phyloP scores from a whole-genome alignment of 2,329 filamentous ascomycete genomes.

The Fusarium sp. region DNA sequence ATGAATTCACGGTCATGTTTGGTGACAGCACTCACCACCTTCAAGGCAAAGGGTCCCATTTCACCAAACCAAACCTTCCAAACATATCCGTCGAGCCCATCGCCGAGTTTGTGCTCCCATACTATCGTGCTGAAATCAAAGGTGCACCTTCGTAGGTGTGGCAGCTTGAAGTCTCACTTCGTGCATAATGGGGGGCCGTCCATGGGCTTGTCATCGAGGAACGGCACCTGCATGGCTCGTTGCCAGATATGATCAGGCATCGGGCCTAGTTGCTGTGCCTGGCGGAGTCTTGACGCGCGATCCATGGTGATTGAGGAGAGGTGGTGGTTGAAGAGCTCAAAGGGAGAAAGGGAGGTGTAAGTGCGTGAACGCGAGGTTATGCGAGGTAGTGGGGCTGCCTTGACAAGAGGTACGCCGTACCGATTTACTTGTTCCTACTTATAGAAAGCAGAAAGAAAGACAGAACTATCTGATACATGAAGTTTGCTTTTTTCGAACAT shows the following conservation, averaged over 20 bases:
- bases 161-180: neutral
- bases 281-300: neutral
- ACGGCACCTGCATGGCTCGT: neutral
- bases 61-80: conserved; percentile 8
- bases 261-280: neutral
- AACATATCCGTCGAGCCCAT: neutral
- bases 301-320: neutral
- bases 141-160: neutral
- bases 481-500: no score
- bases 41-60: neutral
- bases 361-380: neutral
- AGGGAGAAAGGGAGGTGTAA: neutral
- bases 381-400: no score
- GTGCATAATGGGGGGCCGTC: neutral
- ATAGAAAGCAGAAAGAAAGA: no score
- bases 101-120: neutral
- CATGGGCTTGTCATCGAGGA: conserved; percentile 4
- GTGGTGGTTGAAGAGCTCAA: neutral
- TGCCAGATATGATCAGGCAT: neutral
- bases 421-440: no score
- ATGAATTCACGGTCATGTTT: neutral
- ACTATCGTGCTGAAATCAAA: neutral
- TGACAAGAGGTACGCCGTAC: no score
- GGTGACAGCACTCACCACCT: neutral
- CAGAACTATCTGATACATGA: no score